Evolutionary conservation across 2,329 filamentous ascomycete species (phyloP).

Genomic region (Fusarium coffeatum): DNA sequence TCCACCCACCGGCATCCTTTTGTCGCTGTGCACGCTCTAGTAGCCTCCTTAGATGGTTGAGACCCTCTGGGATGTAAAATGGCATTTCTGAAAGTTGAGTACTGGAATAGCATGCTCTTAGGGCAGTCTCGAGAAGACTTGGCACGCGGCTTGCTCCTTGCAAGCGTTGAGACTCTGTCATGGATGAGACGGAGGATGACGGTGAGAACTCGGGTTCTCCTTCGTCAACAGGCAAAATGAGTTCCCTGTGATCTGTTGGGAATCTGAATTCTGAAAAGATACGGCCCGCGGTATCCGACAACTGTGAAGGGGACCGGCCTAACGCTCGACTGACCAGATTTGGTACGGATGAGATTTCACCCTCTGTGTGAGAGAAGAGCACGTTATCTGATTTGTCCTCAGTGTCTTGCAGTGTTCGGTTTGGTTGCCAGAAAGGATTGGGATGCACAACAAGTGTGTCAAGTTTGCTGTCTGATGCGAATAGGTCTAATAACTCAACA

Average conservation of each 20-base stretch:
- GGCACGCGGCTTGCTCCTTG: constrained; percentile 54
- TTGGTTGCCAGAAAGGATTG: constrained; percentile 69
- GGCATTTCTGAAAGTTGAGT: constrained; percentile 57
- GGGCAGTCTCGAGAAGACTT: constrained; percentile 63
- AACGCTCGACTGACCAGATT: constrained; percentile 43
- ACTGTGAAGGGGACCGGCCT: constrained; percentile 50
- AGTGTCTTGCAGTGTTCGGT: constrained; percentile 18
- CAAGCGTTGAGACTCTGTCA: constrained; percentile 22
- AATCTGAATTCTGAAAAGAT: constrained; percentile 49
- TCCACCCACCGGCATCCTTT: constrained; percentile 60
- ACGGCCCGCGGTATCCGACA: constrained; percentile 47
- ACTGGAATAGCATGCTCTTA: constrained; percentile 59
- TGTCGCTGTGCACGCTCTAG: constrained; percentile 56
- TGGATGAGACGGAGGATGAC: constrained; percentile 15
- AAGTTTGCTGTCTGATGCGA: constrained; percentile 60
- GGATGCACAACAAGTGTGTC: constrained; percentile 67
- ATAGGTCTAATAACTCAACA: constrained; percentile 69
- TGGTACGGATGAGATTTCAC: constrained; percentile 13
- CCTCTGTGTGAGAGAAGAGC: constrained; percentile 23
- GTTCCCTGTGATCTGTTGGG: constrained; percentile 36
- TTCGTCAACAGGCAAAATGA: constrained; percentile 41
- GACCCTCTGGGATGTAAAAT: constrained; percentile 56
- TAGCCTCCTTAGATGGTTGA: constrained; percentile 54
- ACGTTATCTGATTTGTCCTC: constrained; percentile 13
- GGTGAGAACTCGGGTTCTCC: constrained; percentile 23